Evolutionary conservation across 345 rosid species (phyloP).

Genomic region (Salix dunnii): DNA sequence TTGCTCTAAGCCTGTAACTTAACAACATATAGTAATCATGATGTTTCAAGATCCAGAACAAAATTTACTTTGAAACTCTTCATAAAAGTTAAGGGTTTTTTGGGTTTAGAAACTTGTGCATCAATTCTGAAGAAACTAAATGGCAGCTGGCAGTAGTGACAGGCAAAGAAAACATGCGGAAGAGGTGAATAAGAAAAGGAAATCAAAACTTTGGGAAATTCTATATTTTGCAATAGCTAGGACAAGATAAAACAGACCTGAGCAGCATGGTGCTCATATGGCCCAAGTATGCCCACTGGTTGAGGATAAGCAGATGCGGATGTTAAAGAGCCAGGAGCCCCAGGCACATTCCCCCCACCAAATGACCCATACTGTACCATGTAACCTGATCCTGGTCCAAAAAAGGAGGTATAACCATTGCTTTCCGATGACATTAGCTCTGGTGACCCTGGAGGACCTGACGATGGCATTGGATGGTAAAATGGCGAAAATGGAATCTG

Average conservation of each 20-base stretch:
- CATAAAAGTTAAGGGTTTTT: background rate
- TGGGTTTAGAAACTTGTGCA: background rate
- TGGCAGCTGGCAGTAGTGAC: background rate
- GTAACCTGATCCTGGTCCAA: conserved; percentile 52
- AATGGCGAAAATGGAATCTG: conserved; percentile 50
- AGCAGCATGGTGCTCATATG: conserved; percentile 55
- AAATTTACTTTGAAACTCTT: background rate
- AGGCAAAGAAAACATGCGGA: background rate
- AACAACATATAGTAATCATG: background rate
- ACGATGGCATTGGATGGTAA: conserved; percentile 43
- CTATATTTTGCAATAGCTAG: background rate
- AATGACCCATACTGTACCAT: conserved; percentile 48
- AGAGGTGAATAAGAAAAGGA: background rate
- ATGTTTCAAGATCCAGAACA: background rate
- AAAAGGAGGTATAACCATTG: conserved; percentile 36
- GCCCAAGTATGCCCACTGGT: conserved; percentile 66
- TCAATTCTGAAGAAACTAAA: background rate
- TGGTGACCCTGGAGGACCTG: conserved; percentile 41
- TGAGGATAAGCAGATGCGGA: conserved; percentile 53
- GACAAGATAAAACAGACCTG: conserved; percentile 40
- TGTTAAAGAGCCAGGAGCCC: conserved; percentile 37
- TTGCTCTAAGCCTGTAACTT: background rate
- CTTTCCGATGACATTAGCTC: conserved; percentile 42
- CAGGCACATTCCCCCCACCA: conserved; percentile 44
- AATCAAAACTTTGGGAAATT: background rate